Conservation (phyloP, 306 rosid species). For the Herpetospermum pedunculosum region DNA sequence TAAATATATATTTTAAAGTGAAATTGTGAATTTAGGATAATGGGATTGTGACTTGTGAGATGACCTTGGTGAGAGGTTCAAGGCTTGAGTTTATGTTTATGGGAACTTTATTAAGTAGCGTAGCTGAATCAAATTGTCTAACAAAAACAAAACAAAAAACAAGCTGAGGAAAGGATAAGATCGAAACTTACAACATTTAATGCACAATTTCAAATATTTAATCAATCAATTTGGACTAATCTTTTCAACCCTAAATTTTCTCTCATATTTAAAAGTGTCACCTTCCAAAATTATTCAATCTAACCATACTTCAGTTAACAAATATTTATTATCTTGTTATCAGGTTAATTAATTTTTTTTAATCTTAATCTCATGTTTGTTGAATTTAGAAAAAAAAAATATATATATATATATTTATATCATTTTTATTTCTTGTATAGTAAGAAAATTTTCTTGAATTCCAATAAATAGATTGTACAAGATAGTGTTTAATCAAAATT, state of each 20-base stretch:
- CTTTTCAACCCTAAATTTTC: neutral
- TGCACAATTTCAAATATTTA: neutral
- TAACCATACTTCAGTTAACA: neutral
- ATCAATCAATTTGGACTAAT: neutral
- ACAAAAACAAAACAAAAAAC: neutral
- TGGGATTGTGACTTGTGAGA: neutral
- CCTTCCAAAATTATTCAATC: neutral
- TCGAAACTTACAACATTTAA: neutral
- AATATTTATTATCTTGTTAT: too few species aligned
- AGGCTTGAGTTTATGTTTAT: neutral
- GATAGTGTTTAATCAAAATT: too few species aligned
- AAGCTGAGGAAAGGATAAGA: neutral
- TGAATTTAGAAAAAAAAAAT: too few species aligned
- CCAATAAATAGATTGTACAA: too few species aligned
- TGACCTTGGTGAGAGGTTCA: neutral
- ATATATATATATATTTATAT: too few species aligned
- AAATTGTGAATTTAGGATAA: neutral
- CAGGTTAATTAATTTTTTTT: too few species aligned
- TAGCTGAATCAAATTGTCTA: neutral
- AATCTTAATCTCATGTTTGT: too few species aligned
- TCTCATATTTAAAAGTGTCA: neutral
- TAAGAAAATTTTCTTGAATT: too few species aligned
- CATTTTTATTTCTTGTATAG: neutral
- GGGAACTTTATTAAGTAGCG: neutral
- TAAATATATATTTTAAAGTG: too few species aligned